Evolutionary conservation across 2,329 filamentous ascomycete species (phyloP), one percentile per base, ranked within the genome.

Genomic region (Cercospora sp.): DNA sequence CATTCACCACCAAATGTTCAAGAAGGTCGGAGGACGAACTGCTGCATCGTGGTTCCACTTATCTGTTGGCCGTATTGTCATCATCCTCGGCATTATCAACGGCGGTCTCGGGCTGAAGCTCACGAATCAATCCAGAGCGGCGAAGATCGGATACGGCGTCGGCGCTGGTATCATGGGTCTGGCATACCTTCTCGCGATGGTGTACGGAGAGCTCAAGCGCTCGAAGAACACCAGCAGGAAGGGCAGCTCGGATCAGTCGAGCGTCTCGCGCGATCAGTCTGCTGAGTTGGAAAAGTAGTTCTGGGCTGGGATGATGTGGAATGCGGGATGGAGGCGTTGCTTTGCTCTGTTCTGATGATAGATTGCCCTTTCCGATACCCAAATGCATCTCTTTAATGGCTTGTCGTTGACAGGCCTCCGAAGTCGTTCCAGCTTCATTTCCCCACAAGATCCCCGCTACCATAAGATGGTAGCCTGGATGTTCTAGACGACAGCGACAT

Each of bases 81-180:
- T 88, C 16, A 77, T 82, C 0, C 77, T 88, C 0, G 86, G 84
- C 3, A 84, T 87, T 62, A 79, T 87, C 73, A 88, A 87, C 71
- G 86, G 84, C 21, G 86, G 86, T 0, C 75, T 88, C 1, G 86
- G 86, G 0, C 80, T 87, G 49, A 76, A 79, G 67, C 78, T 86
- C 21, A 82, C 83, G 1, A 79, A 82, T 1, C 65, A 79, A 78
- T 53, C 74, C 70, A 55, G 21, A 45, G 70, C 69, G 18, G 53
- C 61, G 18, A 69, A 70, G 34, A 83, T 85, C 66, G 83, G 80
- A 1, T 87, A 86, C 71, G 79, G 79, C 6, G 81, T 86, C 4
- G 74, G 86, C 62, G 83, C 83, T 32, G 85, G 78, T 3, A 61
- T 86, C 10, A 78, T 87, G 65, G 84, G 79, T 13, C 32, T 82